These are phyloP conservation scores for Trypanosoma lewisi DNA, from an alignment of 208 protist genomes.

Conservation along the genomic window DNA sequence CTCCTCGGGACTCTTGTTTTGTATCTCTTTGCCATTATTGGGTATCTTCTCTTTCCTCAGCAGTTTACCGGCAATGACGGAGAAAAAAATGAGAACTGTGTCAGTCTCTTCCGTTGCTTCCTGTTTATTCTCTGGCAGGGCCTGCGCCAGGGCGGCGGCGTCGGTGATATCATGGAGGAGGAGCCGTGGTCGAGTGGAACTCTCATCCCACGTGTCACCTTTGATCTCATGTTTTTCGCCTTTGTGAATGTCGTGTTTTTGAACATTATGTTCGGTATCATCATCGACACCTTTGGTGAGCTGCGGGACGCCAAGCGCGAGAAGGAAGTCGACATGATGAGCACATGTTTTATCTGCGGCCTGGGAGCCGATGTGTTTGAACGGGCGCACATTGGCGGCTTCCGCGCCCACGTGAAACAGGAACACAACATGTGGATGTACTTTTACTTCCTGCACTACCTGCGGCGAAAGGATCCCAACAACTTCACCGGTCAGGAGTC, in stretches of 20 bases:
- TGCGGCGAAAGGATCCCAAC: slow-evolving; percentile 69
- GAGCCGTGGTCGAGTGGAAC: slow-evolving; percentile 49
- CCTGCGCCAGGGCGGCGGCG: slow-evolving; percentile 71
- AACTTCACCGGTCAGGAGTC: slow-evolving; percentile 86
- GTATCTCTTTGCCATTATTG: slow-evolving; percentile 84
- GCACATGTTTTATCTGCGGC: slow-evolving; percentile 93
- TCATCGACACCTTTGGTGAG: slow-evolving; percentile 93
- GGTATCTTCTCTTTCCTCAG: slow-evolving; percentile 56
- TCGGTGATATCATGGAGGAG: slow-evolving; percentile 77
- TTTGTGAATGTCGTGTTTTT: slow-evolving; percentile 92
- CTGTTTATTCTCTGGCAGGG: slow-evolving; percentile 73
- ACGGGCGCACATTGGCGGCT: slow-evolving; percentile 54
- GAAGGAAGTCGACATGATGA: slow-evolving; percentile 77
- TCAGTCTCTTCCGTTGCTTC: slow-evolving; percentile 72
- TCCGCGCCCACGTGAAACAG: slow-evolving; percentile 77
- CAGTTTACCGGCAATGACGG: slow-evolving; percentile 47
- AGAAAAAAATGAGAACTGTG: slow-evolving; percentile 44
- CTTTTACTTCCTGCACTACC: slow-evolving; percentile 91
- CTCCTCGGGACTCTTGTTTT: slow-evolving; percentile 71
- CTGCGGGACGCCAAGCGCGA: slow-evolving; percentile 84
- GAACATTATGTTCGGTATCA: slow-evolving; percentile 95
- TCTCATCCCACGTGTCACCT: slow-evolving; percentile 52
- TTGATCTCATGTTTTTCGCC: slow-evolving; percentile 93
- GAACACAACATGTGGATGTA: slow-evolving; percentile 97
- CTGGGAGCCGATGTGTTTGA: slow-evolving; percentile 84